These are phyloP conservation scores for Talaromyces funiculosus DNA, from an alignment of 2,329 filamentous ascomycete species.

Conservation along the genomic window DNA sequence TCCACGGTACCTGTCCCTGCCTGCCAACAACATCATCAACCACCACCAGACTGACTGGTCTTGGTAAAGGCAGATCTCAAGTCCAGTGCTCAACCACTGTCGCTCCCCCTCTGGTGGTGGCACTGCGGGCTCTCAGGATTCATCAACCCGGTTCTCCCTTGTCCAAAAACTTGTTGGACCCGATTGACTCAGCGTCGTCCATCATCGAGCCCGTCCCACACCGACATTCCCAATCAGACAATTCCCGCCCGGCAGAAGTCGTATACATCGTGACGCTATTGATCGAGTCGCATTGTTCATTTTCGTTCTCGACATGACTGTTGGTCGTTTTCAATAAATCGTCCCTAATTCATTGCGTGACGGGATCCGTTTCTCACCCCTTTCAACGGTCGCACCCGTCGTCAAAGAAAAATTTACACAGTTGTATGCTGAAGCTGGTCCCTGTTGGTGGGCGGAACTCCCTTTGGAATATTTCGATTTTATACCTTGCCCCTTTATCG, in stretches of 20 bases:
- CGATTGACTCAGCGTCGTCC: not conserved
- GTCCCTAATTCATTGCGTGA: not conserved
- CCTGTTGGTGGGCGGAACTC: not conserved
- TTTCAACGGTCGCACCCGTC: not conserved
- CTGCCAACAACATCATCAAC: not conserved
- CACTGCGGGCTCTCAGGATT: not conserved
- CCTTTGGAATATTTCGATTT: not conserved
- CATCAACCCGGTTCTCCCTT: not conserved
- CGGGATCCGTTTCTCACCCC: not conserved
- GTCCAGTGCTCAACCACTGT: constrained; percentile 7
- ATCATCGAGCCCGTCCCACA: not conserved
- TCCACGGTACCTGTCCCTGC: not conserved
- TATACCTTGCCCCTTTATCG: not conserved
- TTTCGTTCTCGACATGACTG: not conserved
- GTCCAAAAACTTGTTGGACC: not conserved
- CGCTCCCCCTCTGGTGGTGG: not conserved
- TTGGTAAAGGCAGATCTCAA: not conserved
- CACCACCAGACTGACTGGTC: not conserved
- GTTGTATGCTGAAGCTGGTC: not conserved
- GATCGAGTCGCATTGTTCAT: not conserved
- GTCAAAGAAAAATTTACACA: not conserved
- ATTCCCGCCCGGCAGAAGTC: not conserved
- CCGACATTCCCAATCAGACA: constrained; percentile 1
- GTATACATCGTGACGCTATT: not conserved
- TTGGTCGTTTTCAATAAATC: constrained; percentile 1